A percentile compares a stretch with the other conserved stretches of the same genome.
phyloP scores from a whole-genome alignment of 176 grass and related monocot genomes.

The Avena sativa region DNA sequence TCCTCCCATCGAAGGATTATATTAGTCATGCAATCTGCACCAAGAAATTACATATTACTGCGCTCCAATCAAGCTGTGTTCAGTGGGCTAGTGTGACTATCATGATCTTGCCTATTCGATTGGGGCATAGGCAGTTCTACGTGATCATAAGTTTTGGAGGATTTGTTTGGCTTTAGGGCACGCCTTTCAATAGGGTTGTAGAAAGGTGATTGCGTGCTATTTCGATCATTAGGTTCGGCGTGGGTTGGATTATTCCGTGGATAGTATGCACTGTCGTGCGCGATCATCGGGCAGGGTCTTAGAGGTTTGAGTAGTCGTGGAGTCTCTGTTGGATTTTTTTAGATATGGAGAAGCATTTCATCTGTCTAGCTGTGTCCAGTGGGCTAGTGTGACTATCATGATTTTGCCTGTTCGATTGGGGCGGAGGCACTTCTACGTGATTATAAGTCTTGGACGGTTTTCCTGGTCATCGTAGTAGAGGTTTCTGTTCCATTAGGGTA shows the following conservation, averaged over 20 bases:
- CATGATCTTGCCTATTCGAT: not conserved
- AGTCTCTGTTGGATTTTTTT: not conserved
- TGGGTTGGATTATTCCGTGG: not conserved
- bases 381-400: not conserved
- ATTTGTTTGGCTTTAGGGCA: not conserved
- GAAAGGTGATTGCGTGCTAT: not conserved
- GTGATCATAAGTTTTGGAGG: not conserved
- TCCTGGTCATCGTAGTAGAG: not conserved
- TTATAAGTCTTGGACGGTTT: not conserved
- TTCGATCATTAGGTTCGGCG: not conserved
- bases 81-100: not conserved
- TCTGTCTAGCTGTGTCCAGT: not conserved
- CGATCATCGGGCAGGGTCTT: not conserved
- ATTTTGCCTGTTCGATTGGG: not conserved
- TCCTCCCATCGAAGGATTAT: too few relatives aligned
- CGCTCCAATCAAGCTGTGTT: not conserved
- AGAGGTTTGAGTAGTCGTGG: not conserved
- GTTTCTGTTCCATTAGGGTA: not conserved
- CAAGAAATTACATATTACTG: too few relatives aligned
- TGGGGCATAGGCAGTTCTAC: too few relatives aligned
- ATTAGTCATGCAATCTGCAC: too few relatives aligned
- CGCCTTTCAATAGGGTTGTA: not conserved
- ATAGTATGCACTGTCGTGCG: not conserved
- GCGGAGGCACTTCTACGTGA: too few relatives aligned
- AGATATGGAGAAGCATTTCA: constrained; percentile 23